Conservation (phyloP, 768 basidiomycete species). For the Russula virescens region DNA sequence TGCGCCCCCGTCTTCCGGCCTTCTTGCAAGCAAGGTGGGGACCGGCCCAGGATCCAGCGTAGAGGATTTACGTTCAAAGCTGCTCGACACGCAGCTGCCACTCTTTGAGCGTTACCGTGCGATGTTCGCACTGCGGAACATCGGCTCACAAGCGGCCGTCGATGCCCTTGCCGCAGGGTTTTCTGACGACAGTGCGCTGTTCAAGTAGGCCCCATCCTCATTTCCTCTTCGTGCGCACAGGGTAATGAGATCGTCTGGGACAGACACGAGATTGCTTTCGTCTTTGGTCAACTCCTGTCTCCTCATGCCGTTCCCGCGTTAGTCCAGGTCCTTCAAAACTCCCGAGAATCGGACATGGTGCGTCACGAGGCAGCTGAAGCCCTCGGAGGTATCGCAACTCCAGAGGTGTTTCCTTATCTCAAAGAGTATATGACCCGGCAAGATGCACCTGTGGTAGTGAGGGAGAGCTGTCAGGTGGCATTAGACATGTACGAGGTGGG, state of each 20-base stretch:
- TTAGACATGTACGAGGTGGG: slow-evolving; percentile 95
- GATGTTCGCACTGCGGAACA: slow-evolving; percentile 96
- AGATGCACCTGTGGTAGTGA: slow-evolving; percentile 83
- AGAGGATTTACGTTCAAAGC: slow-evolving; percentile 46
- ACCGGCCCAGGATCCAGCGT: slow-evolving; percentile 46
- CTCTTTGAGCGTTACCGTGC: slow-evolving; percentile 95
- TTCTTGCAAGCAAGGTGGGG: slow-evolving; percentile 50
- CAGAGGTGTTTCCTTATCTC: slow-evolving; percentile 82
- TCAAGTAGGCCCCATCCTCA: slow-evolving; percentile 58
- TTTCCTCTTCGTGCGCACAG: neutral
- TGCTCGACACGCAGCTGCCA: slow-evolving; percentile 61
- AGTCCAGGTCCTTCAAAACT: slow-evolving; percentile 66
- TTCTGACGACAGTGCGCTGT: slow-evolving; percentile 79
- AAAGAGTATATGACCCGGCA: slow-evolving; percentile 75
- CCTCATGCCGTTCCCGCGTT: slow-evolving; percentile 84
- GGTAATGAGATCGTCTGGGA: slow-evolving; percentile 3
- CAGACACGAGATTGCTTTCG: slow-evolving; percentile 97
- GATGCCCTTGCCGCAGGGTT: slow-evolving; percentile 91
- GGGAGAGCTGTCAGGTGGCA: slow-evolving; percentile 94
- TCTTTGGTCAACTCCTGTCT: slow-evolving; percentile 93
- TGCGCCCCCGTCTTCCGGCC: slow-evolving; percentile 69
- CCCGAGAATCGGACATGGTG: slow-evolving; percentile 88
- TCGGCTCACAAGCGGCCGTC: slow-evolving; percentile 79
- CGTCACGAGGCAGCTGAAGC: slow-evolving; percentile 98
- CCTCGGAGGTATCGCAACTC: slow-evolving; percentile 92